Evolutionary conservation across 495 filamentous ascomycete genomes (phyloP).

Genomic region (Rhypophila decipiens): DNA sequence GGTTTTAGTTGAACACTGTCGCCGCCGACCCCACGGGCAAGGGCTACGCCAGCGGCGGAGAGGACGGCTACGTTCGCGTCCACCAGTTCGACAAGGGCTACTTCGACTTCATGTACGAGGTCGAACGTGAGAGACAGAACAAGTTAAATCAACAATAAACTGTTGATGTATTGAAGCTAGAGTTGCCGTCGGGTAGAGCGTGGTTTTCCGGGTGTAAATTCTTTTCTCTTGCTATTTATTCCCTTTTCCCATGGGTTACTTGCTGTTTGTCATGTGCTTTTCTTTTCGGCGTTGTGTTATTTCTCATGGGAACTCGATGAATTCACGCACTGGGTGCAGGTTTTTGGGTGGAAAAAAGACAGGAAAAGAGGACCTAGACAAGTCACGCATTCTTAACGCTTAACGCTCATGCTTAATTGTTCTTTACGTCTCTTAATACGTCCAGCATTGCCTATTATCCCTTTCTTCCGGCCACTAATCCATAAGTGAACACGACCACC

Average conservation of each 20-base stretch:
- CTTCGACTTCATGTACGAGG: constrained; percentile 98
- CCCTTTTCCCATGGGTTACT: too few relatives aligned
- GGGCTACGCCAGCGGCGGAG: constrained; percentile 87
- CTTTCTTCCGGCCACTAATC: too few relatives aligned
- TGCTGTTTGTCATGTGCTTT: too few relatives aligned
- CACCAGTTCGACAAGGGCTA: constrained; percentile 98
- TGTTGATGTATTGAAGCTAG: background rate
- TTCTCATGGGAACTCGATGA: too few relatives aligned
- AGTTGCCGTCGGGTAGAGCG: background rate
- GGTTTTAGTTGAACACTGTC: constrained; percentile 68
- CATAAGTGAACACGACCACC: too few relatives aligned
- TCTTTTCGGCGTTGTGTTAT: too few relatives aligned
- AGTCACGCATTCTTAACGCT: too few relatives aligned
- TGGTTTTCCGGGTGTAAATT: constrained; percentile 1
- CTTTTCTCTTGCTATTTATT: background rate
- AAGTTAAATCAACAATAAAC: constrained; percentile 9
- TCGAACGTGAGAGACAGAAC: constrained; percentile 61
- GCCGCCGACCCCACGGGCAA: constrained; percentile 85
- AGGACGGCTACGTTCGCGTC: constrained; percentile 97
- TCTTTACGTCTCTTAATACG: too few relatives aligned
- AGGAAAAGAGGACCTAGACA: background rate
- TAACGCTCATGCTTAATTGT: too few relatives aligned
- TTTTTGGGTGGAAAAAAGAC: background rate
- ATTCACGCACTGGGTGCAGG: too few relatives aligned
- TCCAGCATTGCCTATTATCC: too few relatives aligned